These are phyloP conservation scores for Gyromitra esculenta DNA, from an alignment of 2,329 filamentous ascomycete species.

Conservation along the genomic window DNA sequence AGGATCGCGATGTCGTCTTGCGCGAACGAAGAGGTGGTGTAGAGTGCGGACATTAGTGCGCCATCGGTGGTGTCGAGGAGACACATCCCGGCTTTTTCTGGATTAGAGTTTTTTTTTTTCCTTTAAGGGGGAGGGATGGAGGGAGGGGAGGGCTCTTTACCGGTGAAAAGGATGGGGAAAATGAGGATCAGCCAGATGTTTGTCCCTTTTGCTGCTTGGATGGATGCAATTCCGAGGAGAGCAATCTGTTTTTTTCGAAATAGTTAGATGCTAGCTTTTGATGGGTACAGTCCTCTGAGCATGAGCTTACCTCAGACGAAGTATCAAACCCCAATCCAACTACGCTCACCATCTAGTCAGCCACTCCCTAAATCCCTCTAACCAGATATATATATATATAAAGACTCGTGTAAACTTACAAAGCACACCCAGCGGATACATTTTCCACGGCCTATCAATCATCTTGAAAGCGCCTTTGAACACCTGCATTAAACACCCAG, in stretches of 20 bases:
- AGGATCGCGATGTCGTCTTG: conserved; percentile 87
- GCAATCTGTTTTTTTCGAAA: conserved; percentile 68
- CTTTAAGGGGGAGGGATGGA: too few relatives aligned
- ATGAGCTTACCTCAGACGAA: conserved; percentile 76
- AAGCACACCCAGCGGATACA: conserved; percentile 88
- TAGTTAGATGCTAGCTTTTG: neutral
- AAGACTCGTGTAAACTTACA: conserved; percentile 60
- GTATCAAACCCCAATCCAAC: conserved; percentile 93
- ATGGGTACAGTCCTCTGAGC: neutral
- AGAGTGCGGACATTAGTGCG: conserved; percentile 92
- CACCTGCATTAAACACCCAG: conserved; percentile 76
- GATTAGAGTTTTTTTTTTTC: neutral
- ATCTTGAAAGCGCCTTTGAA: conserved; percentile 81
- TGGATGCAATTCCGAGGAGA: conserved; percentile 85
- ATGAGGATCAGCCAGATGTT: conserved; percentile 94
- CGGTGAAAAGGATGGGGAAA: conserved; percentile 88
- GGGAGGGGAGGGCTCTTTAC: conserved; percentile 62
- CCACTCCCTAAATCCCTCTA: neutral
- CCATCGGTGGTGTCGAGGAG: conserved; percentile 91
- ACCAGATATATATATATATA: neutral
- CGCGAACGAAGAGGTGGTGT: conserved; percentile 80
- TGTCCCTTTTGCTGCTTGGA: conserved; percentile 85
- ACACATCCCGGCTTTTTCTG: conserved; percentile 81
- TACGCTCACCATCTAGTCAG: conserved; percentile 29
- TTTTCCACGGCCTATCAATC: conserved; percentile 85